Evolutionary conservation across 164 flowering plant species (phyloP), one percentile per base, ranked within the genome.

Genomic region (Liquidambar formosana): DNA sequence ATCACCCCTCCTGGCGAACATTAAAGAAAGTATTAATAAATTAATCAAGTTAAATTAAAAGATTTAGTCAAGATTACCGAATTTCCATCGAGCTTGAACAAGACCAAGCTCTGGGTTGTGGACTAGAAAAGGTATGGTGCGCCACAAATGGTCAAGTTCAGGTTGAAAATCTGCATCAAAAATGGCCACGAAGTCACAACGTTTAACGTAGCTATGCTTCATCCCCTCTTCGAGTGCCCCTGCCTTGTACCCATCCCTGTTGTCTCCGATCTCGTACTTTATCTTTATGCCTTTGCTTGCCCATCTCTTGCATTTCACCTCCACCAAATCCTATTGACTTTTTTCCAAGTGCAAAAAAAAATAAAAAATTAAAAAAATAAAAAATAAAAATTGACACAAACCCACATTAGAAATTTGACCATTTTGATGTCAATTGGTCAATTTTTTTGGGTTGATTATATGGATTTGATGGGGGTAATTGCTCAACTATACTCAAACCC

Each of bases 111-210:
- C 74, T 0, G 87, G 80, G 65, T 88, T 88, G 66, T 86, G 85
- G 18, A 75, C 66, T 1, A 88, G 80, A 62, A 78, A 86, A 8
- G 93, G 93, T 10, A 88, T 65, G 62, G 88, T 77, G 21, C 84
- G 85, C 78, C 80, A 66, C 1, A 89, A 88, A 66, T 76, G 87
- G 63, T 89, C 86, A 25, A 88, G 81, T 67, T 87, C 86, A 14
- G 93, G 93, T 75, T 87, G 93, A 66, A 89, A 87, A 76, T 89
- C 94, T 1, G 94, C 92, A 61, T 89, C 92, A 45, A 89, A 89
- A 46, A 89, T 88, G 61, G 82, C 90, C 0, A 88, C 87, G 64
- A 69, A 88, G 26, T 88, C 92, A 46, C 92, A 89, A 11, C 71
- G 76, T 33, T 88, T 83, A 14, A 88, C 92, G 47, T 89, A 89